phyloP scores from a whole-genome alignment of 2,329 filamentous ascomycete species.

The Fusarium beomiforme region DNA sequence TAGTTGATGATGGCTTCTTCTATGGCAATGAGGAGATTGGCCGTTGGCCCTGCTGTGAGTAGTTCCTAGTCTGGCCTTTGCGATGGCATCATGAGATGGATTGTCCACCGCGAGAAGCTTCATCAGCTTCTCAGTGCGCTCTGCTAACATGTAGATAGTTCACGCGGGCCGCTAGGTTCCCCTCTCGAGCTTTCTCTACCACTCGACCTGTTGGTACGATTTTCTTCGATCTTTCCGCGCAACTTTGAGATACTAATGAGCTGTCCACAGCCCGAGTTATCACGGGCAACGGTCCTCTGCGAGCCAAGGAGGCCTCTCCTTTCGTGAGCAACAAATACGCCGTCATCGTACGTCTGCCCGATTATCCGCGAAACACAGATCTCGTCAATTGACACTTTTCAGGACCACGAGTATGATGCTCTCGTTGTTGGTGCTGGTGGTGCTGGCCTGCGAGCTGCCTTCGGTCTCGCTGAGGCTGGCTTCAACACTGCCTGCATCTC shows the following conservation, averaged over 20 bases:
- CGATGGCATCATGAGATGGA: constrained; percentile 17
- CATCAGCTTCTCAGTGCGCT: constrained; percentile 4
- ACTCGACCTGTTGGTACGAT: constrained; percentile 79
- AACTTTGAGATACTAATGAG: constrained; percentile 30
- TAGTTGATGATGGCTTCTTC: constrained; percentile 66
- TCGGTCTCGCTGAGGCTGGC: constrained; percentile 86
- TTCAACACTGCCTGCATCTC: constrained; percentile 91
- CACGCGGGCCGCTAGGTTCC: constrained; percentile 69
- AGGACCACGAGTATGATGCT: constrained; percentile 99
- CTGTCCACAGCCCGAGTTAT: constrained; percentile 77
- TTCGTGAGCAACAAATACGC: constrained; percentile 92
- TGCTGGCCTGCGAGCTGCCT: constrained; percentile 82
- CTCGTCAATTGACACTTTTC: constrained; percentile 39
- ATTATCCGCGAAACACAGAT: not conserved
- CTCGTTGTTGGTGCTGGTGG: constrained; percentile 90
- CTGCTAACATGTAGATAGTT: constrained; percentile 60
- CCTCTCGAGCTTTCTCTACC: constrained; percentile 85
- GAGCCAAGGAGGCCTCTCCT: constrained; percentile 91
- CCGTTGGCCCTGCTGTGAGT: constrained; percentile 66
- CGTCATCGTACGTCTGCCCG: constrained; percentile 76
- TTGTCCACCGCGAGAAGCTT: constrained; percentile 22
- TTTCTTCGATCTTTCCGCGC: constrained; percentile 13
- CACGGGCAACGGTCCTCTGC: constrained; percentile 78
- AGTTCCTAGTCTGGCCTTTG: constrained; percentile 26
- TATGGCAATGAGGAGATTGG: constrained; percentile 71